Percentiles rank a stretch among this genome's conserved stretches.
Conservation (phyloP, 176 grass and related monocot genomes). For the barley (Hordeum vulgare) region MorexV3_pseudomolecules_assembly NC_058524.1:40351884-40352383, state of each 20-base stretch:
- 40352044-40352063: not conserved
- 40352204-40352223: no score
- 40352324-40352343: no score
- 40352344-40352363: no score
- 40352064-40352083: not conserved
- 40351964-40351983: not conserved
- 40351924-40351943: not conserved
- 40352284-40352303: no score
- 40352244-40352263: no score
- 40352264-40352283: no score
- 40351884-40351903: slow-evolving; percentile 39
- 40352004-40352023: not conserved
- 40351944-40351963: not conserved
- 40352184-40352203: no score
- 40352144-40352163: not conserved
- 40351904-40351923: slow-evolving; percentile 3
- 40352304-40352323: no score
- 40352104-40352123: not conserved
- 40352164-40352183: no score
- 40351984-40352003: not conserved
- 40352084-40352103: not conserved
- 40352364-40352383: no score
- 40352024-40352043: not conserved
- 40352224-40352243: no score
- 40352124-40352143: not conserved